These are phyloP conservation scores for Scleroderma citrinum DNA, from an alignment of 768 basidiomycete species.

Conservation along the genomic window DNA sequence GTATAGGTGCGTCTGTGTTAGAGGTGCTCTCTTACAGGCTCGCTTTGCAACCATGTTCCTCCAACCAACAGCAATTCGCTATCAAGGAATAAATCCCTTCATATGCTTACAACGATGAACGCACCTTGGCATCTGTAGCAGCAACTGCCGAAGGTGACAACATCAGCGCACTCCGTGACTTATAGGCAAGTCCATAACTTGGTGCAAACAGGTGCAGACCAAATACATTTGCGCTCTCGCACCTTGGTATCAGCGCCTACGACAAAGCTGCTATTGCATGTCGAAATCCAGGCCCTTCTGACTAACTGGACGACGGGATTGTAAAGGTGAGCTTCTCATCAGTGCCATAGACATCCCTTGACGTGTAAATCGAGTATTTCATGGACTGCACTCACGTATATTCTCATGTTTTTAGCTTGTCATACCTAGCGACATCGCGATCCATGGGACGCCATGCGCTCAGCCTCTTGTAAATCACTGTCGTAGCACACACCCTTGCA, in stretches of 20 bases:
- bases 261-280: constrained; percentile 37
- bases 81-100: constrained; percentile 83
- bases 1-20: constrained; percentile 74
- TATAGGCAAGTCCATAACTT: constrained; percentile 41
- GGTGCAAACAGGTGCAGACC: constrained; percentile 62
- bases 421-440: constrained; percentile 76
- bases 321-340: constrained; percentile 45
- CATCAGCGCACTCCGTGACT: background rate
- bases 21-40: constrained; percentile 44
- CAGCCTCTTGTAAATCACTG: constrained; percentile 61
- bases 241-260: constrained; percentile 54
- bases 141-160: constrained; percentile 24
- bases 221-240: constrained; percentile 73
- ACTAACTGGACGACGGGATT: constrained; percentile 72
- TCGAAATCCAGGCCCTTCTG: constrained; percentile 57
- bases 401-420: constrained; percentile 47
- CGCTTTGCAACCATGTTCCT: background rate
- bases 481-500: constrained; percentile 63
- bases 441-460: constrained; percentile 81
- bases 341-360: no score
- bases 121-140: constrained; percentile 65
- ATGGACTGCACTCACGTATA: no score
- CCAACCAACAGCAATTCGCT: constrained; percentile 47
- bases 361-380: no score
- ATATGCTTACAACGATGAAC: constrained; percentile 96